A percentile compares a stretch with the other conserved stretches of the same genome.
Evolutionary conservation across 257 asterid species (phyloP).

Genomic region (Jaltomata sinuosa): DNA sequence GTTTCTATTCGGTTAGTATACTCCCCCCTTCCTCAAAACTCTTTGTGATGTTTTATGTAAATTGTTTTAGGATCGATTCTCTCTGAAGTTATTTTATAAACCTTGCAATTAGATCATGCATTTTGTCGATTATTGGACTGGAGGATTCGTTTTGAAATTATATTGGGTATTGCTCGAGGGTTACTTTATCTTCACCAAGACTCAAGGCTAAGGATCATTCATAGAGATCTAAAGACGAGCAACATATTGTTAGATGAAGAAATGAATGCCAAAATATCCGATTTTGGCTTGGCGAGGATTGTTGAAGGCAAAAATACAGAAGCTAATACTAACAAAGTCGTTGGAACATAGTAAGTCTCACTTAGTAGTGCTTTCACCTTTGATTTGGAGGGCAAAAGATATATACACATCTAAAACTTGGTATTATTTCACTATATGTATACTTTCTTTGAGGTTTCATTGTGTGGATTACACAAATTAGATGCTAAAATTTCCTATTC

Average conservation of each 20-base stretch:
- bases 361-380: neutral
- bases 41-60: neutral
- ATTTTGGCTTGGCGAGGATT: slow-evolving; percentile 10
- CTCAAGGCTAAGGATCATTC: slow-evolving; percentile 4
- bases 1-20: slow-evolving; percentile 29
- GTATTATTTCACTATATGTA: neutral
- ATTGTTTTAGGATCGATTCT: neutral
- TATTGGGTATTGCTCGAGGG: slow-evolving; percentile 6
- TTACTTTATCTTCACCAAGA: slow-evolving; percentile 8
- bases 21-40: neutral
- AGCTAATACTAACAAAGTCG: neutral
- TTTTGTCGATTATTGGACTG: neutral
- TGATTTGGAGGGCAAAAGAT: neutral
- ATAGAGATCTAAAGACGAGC: slow-evolving; percentile 2
- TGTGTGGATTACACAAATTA: neutral
- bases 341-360: slow-evolving; percentile 16
- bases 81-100: neutral
- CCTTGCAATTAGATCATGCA: neutral
- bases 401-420: neutral
- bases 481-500: neutral
- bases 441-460: neutral
- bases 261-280: slow-evolving; percentile 6
- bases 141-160: slow-evolving; percentile 2
- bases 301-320: neutral
- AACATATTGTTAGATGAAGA: slow-evolving; percentile 2